Evolutionary conservation across 305 asterid genomes (phyloP), one percentile per base, ranked within the genome.

Genomic region (Rubia peregrina): DNA sequence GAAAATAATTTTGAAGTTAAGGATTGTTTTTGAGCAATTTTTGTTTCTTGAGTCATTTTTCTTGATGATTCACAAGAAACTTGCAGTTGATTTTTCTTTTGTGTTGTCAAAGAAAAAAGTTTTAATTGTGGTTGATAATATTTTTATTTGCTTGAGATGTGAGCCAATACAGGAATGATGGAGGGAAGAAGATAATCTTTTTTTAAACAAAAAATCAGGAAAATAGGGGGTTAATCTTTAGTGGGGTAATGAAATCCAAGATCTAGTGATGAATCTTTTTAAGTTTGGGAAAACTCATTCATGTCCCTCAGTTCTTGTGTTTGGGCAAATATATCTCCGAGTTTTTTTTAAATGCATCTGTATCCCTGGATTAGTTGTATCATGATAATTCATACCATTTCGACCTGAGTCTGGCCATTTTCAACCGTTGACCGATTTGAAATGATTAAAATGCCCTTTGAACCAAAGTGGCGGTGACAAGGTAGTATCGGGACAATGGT

Each of bases 221-320:
- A 60, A 10, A 9, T 2, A 48, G n/a, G 3, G 7, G 57, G 64
- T 33, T 17, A 68, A 57, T 66, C 49, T 38, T 38, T 57, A 66
- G 63, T 53, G 55, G 73, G 70, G 22, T 59, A 16, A 36, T 3
- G 53, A 71, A 69, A 69, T 74, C 71, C n/a, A 53, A 71, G 0
- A 57, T 73, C 57, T 51, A 21, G 57, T 51, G 22, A 53, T 55
- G 56, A 66, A 43, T 19, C 40, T 64, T 33, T 33, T 26, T 26
- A 26, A 26, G 30, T 26, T 26, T 1, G 30, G 30, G 30, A 0
- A 26, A 26, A 26, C 30, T 26, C 30, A 26, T 26, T 26, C 30
- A 26, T 26, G 30, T 26, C 30, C 30, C 1, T 2, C 30, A 26
- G 30, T 26, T 26, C 30, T 26, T 26, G 30, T 26, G 30, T 26